Conservation (phyloP, 768 basidiomycete species). For the Pilatotrama ljubarskyi region DNA sequence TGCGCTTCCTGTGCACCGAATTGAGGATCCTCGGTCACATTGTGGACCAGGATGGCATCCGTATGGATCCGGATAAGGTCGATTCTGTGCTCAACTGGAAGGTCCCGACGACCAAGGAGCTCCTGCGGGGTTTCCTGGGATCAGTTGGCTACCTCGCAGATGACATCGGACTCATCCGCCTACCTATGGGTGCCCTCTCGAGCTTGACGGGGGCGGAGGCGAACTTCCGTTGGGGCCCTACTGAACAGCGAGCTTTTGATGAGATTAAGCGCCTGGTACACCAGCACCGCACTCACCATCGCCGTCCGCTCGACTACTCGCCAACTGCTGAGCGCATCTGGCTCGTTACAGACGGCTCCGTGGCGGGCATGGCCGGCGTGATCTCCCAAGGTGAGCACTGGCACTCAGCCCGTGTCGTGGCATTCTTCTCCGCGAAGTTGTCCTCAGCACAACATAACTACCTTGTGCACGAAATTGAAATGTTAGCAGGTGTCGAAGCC, state of each 20-base stretch:
- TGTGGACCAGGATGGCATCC: slow-evolving; percentile 39
- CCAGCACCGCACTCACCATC: slow-evolving; percentile 16
- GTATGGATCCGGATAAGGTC: slow-evolving; percentile 48
- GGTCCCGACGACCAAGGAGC: slow-evolving; percentile 31
- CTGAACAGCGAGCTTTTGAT: slow-evolving; percentile 37
- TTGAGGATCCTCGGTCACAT: slow-evolving; percentile 36
- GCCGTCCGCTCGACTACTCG: slow-evolving; percentile 29
- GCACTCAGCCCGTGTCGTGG: slow-evolving; percentile 15
- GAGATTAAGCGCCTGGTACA: slow-evolving; percentile 23
- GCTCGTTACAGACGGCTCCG: slow-evolving; percentile 28
- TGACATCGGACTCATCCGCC: slow-evolving; percentile 33
- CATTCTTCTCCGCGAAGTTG: slow-evolving; percentile 34
- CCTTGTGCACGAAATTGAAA: slow-evolving; percentile 41
- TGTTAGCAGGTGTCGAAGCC: slow-evolving; percentile 38
- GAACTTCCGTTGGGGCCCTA: slow-evolving; percentile 30
- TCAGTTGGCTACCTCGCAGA: slow-evolving; percentile 36
- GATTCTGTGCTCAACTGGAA: slow-evolving; percentile 36
- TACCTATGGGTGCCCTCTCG: slow-evolving; percentile 40
- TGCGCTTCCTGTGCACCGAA: slow-evolving; percentile 23
- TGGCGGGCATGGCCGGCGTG: slow-evolving; percentile 22
- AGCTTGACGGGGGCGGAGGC: slow-evolving; percentile 17
- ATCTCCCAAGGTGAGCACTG: slow-evolving; percentile 28
- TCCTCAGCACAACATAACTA: slow-evolving; percentile 33
- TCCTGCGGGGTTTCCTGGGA: slow-evolving; percentile 38
- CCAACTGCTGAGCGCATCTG: slow-evolving; percentile 22